phyloP scores from a whole-genome alignment of 2,329 filamentous ascomycete species.

The Teratosphaeria zuluensis region DNA sequence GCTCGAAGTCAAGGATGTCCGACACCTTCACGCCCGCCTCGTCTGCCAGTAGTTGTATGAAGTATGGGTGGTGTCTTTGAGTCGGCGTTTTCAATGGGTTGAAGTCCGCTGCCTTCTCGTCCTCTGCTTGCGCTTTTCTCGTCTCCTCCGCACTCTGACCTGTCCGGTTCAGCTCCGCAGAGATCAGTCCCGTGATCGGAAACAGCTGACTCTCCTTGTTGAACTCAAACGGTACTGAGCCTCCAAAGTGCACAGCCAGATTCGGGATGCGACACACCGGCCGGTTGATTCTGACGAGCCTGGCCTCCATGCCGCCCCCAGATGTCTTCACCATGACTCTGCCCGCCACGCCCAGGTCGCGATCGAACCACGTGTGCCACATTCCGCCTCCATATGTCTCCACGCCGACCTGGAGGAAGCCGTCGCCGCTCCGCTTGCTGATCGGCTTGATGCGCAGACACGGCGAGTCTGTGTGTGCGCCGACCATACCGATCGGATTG shows the following conservation, averaged over 20 bases:
- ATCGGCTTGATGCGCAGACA: constrained; percentile 89
- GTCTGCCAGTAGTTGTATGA: constrained; percentile 75
- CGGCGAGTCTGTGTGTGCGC: constrained; percentile 91
- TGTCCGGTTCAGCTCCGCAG: constrained; percentile 76
- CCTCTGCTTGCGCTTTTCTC: constrained; percentile 33
- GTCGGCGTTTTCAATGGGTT: constrained; percentile 62
- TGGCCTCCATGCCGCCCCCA: constrained; percentile 65
- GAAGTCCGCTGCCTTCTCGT: constrained; percentile 41
- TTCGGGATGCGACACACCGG: constrained; percentile 89
- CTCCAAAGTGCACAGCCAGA: constrained; percentile 86
- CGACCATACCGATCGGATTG: constrained; percentile 84
- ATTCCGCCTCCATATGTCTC: constrained; percentile 95
- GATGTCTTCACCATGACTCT: constrained; percentile 64
- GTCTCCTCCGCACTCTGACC: constrained; percentile 43
- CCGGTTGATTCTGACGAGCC: constrained; percentile 79
- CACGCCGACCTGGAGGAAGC: constrained; percentile 88
- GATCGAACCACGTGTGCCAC: constrained; percentile 98
- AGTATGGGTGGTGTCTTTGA: constrained; percentile 78
- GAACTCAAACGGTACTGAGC: constrained; percentile 75
- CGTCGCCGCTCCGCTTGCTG: constrained; percentile 75
- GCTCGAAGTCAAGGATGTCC: constrained; percentile 84
- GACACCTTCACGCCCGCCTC: constrained; percentile 61
- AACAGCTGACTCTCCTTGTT: constrained; percentile 97
- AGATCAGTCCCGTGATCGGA: constrained; percentile 79
- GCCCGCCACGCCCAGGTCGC: constrained; percentile 83